These are phyloP conservation scores for Colletotrichum horii DNA, from an alignment of 2,329 filamentous ascomycete genomes.

Conservation along the genomic window DNA sequence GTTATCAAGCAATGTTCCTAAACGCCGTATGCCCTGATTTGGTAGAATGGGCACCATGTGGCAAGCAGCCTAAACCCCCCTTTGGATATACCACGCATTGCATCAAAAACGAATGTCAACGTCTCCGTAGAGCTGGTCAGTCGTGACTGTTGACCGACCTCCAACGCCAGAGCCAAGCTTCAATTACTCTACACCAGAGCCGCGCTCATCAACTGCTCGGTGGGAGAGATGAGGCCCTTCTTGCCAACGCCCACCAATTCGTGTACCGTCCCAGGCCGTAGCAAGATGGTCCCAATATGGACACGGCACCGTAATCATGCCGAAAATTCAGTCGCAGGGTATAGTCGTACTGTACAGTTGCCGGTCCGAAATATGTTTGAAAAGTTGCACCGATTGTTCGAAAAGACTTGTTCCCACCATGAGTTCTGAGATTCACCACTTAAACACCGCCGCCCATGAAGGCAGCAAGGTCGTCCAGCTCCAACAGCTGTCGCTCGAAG, in stretches of 20 bases:
- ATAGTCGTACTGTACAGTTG: slow-evolving; percentile 20
- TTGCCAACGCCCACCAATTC: neutral
- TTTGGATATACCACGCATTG: neutral
- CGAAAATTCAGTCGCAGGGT: slow-evolving; percentile 10
- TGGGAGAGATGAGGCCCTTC: neutral
- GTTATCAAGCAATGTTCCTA: slow-evolving; percentile 2
- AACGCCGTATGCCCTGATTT: neutral
- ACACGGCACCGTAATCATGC: neutral
- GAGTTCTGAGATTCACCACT: neutral
- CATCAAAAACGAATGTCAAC: neutral
- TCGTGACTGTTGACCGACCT: neutral
- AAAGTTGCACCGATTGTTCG: neutral
- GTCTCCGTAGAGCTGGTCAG: slow-evolving; percentile 3
- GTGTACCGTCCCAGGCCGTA: neutral
- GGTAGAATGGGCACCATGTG: neutral
- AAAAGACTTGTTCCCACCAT: neutral
- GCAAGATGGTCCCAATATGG: neutral
- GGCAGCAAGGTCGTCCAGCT: slow-evolving; percentile 65
- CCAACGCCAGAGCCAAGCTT: slow-evolving; percentile 7
- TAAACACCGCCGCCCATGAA: slow-evolving; percentile 68
- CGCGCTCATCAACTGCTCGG: neutral
- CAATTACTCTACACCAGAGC: neutral
- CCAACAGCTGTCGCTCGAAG: slow-evolving; percentile 64
- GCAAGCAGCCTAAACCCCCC: neutral
- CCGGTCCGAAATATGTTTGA: neutral